Base-by-base conservation (phyloP, 106 monocot species). In the Phalaenopsis aphrodite region DNA sequence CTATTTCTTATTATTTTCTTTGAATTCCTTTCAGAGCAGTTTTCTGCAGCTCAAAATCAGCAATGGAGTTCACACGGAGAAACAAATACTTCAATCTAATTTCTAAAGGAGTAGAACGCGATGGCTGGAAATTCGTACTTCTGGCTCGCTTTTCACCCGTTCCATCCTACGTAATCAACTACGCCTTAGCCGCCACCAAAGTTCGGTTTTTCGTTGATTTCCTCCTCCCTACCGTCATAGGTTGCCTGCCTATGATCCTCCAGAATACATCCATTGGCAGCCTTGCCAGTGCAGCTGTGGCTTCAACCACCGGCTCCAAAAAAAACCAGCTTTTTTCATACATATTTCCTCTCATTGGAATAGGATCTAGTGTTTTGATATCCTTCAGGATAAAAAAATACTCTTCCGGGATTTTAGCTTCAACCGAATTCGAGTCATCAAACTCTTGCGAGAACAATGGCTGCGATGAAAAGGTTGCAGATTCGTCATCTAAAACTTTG, bases 181-280 rank as follows among this genome's bases (percentile, higher is more conserved):
- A 98, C 48, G 86, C 87, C 14, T 65, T 98, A 79, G 94, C 97
- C 19, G 97, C 94, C 30, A 98, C 97, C 1, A 55, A 94, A 77
- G 94, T 98, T 45, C 78, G 82, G 19, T 98, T 94, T 78, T 75
- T 98, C 41, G 23, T 88, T 36, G 97, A 98, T 85, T 98, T 98
- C 77, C 97, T 98, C 68, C 87, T 98, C 64, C 97, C 97, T 19
- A 94, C 97, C 23, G 79, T 88, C 41, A 78, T 94, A 2, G 97
- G 97, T 17, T 88, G 94, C 81, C 68, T 98, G 17, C 97, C 97
- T 0, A 98, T 98, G 97, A 94, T 98, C 80, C 87, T 98, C 55
- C 97, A 98, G 87, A 98, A 98, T 66, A 92, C 92, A 24, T 94
- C 94, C 42, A 88, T 98, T 15, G 97, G 94, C 69, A 98, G 94